Base-by-base conservation (phyloP, 2,329 filamentous ascomycete species). In the Pezicula carpinea region DNA sequence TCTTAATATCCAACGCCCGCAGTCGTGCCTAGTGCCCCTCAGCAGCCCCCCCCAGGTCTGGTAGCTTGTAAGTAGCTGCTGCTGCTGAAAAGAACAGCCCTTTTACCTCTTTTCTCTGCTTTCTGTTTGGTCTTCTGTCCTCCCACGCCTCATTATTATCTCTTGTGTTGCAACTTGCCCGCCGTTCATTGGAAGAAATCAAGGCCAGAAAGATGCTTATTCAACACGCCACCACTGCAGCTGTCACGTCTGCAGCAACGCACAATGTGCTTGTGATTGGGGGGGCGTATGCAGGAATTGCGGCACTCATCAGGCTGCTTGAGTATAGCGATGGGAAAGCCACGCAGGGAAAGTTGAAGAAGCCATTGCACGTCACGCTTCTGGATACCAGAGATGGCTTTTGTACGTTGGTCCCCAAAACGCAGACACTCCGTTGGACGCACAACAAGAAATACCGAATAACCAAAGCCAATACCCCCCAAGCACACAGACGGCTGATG, bases 301-400 rank as follows among this genome's bases (percentile, higher is more conserved):
- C 82, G 14, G 74, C 79, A 1, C 76, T 80, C 6, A 66, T 86
- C 56, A 84, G 86, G 59, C 72, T 90, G 5, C 67, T 85, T 19
- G 83, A 88, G 59, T 71, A 85, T 31, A 77, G 77, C 50, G 71
- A 77, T 46, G 82, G 82, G 26, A 66, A 72, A 48, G 18, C 62
- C 54, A 33, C 23, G 31, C 43, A 43, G 2, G 26, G n/a, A 29
- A 60, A 71, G 17, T 69, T 71, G 41, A 72, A 69, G 19, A 70
- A 83, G 36, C 73, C 78, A 2, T 65, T 87, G 14, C 76, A 89
- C 31, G 80, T 89, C 42, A 89, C 85, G 15, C 75, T 90, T 15
- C 79, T 87, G 23, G 85, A 90, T 55, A 83, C 89, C 64, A 73
- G 84, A 14, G 86, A 90, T 70, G 87, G 87, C 15, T 89, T 81